Conservation (phyloP, 805 yeast species). For the Candida quercuum region DNA sequence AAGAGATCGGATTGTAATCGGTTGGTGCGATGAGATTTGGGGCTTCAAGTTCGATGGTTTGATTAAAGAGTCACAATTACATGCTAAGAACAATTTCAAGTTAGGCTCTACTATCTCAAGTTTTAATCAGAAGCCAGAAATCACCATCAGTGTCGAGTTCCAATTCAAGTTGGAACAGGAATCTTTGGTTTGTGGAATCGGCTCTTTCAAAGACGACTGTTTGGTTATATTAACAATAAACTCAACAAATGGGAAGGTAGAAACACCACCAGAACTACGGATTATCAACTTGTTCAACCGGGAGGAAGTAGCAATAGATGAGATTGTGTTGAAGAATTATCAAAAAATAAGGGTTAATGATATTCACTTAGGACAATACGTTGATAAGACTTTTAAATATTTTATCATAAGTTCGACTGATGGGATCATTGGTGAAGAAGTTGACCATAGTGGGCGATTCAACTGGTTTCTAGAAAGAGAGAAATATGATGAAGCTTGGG, state of each 20-base stretch:
- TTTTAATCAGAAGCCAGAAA: conserved; percentile 32
- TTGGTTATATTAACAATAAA: conserved; percentile 53
- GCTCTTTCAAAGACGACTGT: conserved; percentile 68
- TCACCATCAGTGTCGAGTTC: conserved; percentile 41
- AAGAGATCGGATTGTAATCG: conserved; percentile 60
- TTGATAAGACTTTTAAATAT: conserved; percentile 41
- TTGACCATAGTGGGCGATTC: conserved; percentile 63
- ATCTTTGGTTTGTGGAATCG: conserved; percentile 66
- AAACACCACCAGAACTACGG: conserved; percentile 66
- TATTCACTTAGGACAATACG: conserved; percentile 56
- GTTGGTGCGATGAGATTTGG: conserved; percentile 85
- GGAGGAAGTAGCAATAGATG: conserved; percentile 75
- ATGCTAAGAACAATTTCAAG: conserved; percentile 13
- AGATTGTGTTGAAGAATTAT: conserved; percentile 55
- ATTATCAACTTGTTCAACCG: conserved; percentile 61
- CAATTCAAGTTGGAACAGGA: conserved; percentile 32
- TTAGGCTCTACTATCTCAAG: conserved; percentile 38
- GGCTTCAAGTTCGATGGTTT: conserved; percentile 40
- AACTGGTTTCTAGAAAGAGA: conserved; percentile 63
- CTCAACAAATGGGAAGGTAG: conserved; percentile 29
- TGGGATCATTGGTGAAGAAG: conserved; percentile 68
- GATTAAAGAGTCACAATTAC: conserved; percentile 4
- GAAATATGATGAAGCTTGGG: conserved; percentile 69
- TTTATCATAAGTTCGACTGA: conserved; percentile 77
- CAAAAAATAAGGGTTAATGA: conserved; percentile 72